These are phyloP conservation scores for Schizochytrium sp. DNA, from an alignment of 108 stramenopile genomes.

Conservation along the genomic window DNA sequence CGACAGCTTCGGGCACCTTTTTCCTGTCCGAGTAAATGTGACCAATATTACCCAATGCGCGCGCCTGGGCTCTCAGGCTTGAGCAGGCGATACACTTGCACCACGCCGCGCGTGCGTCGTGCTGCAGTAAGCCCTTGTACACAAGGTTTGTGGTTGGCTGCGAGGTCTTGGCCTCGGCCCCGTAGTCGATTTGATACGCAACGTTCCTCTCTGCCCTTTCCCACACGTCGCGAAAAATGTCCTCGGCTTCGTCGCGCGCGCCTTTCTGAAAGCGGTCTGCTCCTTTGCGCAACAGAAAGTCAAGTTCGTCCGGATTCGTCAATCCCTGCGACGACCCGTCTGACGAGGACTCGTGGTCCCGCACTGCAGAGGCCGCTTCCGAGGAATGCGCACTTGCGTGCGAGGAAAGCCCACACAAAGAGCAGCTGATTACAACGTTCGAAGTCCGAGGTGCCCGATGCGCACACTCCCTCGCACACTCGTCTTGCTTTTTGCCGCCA, in stretches of 20 bases:
- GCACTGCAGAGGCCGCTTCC: background rate
- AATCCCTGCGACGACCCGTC: background rate
- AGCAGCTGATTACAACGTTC: background rate
- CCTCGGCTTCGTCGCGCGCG: background rate
- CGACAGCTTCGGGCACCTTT: background rate
- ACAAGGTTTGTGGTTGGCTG: background rate
- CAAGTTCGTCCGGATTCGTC: background rate
- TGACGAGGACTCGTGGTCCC: background rate
- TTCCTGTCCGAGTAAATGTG: background rate
- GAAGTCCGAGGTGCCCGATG: background rate
- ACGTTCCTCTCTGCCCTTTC: background rate
- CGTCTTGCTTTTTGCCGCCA: background rate
- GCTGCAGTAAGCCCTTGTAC: background rate
- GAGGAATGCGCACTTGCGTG: background rate
- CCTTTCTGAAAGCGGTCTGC: background rate
- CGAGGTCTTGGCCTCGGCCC: background rate
- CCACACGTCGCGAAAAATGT: background rate
- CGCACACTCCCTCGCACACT: background rate
- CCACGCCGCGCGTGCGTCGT: background rate
- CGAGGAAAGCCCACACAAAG: background rate
- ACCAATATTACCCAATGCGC: background rate
- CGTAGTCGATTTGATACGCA: background rate
- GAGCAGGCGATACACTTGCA: constrained; percentile 4
- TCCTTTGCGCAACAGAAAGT: background rate
- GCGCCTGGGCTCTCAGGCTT: background rate